These are phyloP conservation scores for Casuarina equisetifolia DNA, from an alignment of 306 rosid species.

Conservation along the genomic window DNA sequence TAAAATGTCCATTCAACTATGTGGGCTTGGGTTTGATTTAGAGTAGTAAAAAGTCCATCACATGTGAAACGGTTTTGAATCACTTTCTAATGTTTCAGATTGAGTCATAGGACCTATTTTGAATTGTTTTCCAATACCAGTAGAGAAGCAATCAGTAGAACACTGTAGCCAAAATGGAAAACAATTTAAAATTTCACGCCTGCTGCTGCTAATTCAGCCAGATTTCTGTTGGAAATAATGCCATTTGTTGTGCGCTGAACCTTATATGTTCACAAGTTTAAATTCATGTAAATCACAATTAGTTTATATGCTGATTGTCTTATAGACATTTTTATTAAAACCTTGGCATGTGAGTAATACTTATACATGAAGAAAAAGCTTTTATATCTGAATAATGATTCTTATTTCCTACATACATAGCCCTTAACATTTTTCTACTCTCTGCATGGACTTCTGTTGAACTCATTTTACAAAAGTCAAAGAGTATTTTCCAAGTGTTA, in stretches of 20 bases:
- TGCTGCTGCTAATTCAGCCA: background rate
- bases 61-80: background rate
- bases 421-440: background rate
- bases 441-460: background rate
- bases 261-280: background rate
- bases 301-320: background rate
- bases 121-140: background rate
- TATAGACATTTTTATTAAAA: background rate
- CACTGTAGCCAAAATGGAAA: background rate
- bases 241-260: background rate
- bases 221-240: background rate
- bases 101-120: background rate
- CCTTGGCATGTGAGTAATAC: background rate
- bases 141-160: background rate
- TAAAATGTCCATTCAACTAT: background rate
- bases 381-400: background rate
- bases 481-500: background rate
- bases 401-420: background rate
- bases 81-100: background rate
- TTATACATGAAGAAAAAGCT: no score
- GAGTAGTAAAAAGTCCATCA: background rate
- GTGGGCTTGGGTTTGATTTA: no score
- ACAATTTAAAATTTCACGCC: background rate
- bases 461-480: background rate
- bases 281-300: background rate